phyloP scores from a whole-genome alignment of 1,284 basidiomycete species.

The Cryptococcus neoformans region DNA sequence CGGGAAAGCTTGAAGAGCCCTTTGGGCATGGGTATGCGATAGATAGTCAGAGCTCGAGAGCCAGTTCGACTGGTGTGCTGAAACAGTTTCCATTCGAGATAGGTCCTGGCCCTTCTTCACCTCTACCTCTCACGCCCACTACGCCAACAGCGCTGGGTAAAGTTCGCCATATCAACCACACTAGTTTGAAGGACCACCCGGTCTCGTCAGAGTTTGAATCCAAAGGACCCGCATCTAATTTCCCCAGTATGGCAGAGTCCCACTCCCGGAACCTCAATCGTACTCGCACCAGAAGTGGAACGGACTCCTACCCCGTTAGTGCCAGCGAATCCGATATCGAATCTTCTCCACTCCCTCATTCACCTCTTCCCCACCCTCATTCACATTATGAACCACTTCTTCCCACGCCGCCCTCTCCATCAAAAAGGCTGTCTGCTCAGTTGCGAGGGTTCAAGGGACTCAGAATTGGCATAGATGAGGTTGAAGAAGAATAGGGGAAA shows the following conservation, averaged over 20 bases:
- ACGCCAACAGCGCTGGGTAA: neutral
- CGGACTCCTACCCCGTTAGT: constrained; percentile 6
- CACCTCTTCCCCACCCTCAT: neutral
- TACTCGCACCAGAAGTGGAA: no score
- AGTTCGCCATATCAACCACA: neutral
- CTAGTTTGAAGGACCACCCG: neutral
- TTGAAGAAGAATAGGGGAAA: constrained; percentile 31
- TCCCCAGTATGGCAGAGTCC: no score
- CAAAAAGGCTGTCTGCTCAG: constrained; percentile 31
- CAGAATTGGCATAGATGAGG: constrained; percentile 14
- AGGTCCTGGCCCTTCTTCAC: neutral
- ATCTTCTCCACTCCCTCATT: neutral
- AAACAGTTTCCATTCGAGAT: constrained; percentile 15
- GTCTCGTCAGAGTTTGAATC: no score
- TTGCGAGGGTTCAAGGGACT: constrained; percentile 32
- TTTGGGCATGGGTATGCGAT: neutral
- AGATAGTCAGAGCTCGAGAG: neutral
- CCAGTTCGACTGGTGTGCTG: neutral
- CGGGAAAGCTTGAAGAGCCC: neutral
- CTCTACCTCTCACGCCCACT: neutral
- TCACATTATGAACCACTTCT: neutral
- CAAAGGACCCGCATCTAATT: no score
- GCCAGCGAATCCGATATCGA: constrained; percentile 2
- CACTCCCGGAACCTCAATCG: no score
- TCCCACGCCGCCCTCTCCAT: neutral